These are phyloP conservation scores for Immersiporthe knoxdaviesiana DNA, from an alignment of 2,329 filamentous ascomycete species.

Conservation along the genomic window DNA sequence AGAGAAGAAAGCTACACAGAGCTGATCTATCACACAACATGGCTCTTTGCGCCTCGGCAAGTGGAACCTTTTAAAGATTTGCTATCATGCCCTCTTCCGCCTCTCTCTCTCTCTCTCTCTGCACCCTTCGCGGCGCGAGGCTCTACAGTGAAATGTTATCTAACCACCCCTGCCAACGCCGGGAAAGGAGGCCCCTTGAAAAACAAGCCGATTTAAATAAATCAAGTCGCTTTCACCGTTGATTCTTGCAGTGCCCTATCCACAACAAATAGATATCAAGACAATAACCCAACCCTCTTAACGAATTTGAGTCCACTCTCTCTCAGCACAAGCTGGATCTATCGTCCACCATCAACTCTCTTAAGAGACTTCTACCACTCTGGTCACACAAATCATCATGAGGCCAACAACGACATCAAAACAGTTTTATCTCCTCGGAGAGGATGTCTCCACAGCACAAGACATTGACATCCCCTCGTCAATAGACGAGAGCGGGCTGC, in stretches of 20 bases:
- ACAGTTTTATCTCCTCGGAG: constrained; percentile 48
- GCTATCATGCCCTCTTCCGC: neutral
- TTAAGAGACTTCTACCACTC: too few species aligned
- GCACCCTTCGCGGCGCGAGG: neutral
- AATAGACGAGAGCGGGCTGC: constrained; percentile 43
- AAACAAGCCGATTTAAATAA: constrained; percentile 6
- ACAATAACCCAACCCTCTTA: neutral
- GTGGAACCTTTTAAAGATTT: constrained; percentile 12
- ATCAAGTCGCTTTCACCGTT: neutral
- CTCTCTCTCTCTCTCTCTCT: too few species aligned
- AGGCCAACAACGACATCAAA: constrained; percentile 35
- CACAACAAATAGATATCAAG: neutral
- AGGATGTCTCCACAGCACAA: constrained; percentile 41
- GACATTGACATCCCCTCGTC: constrained; percentile 43
- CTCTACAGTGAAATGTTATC: neutral
- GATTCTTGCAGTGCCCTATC: neutral
- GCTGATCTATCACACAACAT: neutral
- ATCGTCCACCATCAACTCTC: too few species aligned
- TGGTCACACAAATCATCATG: constrained; percentile 38
- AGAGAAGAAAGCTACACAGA: neutral
- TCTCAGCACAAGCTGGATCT: neutral
- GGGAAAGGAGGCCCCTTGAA: neutral
- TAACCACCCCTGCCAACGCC: neutral
- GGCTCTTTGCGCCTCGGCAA: constrained; percentile 25
- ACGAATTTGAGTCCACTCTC: too few species aligned